These are phyloP conservation scores for Glycine latifolia DNA, from an alignment of 306 rosid species.

Conservation along the genomic window DNA sequence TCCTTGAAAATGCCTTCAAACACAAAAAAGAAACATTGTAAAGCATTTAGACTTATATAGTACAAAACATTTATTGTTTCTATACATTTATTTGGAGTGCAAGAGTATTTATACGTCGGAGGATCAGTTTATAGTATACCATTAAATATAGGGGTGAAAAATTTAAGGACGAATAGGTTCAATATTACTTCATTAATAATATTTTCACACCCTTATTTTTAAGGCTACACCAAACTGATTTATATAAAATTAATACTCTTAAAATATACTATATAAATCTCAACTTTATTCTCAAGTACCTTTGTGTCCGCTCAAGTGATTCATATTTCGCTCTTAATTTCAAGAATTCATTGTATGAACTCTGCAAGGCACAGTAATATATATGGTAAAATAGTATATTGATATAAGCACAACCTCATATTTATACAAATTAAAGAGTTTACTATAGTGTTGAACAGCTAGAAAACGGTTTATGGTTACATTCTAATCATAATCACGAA, in stretches of 20 bases:
- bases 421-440: not conserved
- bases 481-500: not conserved
- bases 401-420: not conserved
- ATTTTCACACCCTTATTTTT: conserved; percentile 7
- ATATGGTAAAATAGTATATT: not conserved
- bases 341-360: conserved; percentile 59
- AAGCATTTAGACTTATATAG: too few species aligned
- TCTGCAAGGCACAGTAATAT: conserved; percentile 50
- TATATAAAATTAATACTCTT: not conserved
- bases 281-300: conserved; percentile 45
- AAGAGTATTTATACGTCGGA: not conserved
- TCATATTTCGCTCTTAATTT: conserved; percentile 62
- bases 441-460: too few species aligned
- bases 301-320: conserved; percentile 72
- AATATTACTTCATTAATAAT: not conserved
- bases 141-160: not conserved
- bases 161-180: not conserved
- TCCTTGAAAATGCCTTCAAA: conserved; percentile 72
- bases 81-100: too few species aligned
- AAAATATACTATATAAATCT: not conserved
- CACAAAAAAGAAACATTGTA: not conserved
- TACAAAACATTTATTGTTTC: too few species aligned
- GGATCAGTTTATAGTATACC: too few species aligned
- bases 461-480: too few species aligned
- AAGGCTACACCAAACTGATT: not conserved